phyloP scores from a whole-genome alignment of 2,329 filamentous ascomycete genomes.

The Coniella vitis region DNA sequence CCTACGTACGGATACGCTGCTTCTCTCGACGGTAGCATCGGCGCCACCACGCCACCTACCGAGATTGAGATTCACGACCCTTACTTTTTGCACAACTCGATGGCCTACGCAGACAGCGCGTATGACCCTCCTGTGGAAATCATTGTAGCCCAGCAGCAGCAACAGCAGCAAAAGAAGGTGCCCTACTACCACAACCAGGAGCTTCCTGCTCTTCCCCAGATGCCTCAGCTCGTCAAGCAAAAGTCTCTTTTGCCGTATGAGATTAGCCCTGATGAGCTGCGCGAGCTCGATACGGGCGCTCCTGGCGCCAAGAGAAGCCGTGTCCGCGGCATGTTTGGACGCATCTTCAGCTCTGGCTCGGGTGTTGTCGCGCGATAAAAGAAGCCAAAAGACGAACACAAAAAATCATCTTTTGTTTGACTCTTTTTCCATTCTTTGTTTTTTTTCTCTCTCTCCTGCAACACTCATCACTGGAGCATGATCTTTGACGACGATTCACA shows the following conservation, averaged over 20 bases:
- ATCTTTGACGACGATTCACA: too few relatives aligned
- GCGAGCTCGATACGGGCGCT: constrained; percentile 39
- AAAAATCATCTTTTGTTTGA: too few relatives aligned
- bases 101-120: constrained; percentile 27
- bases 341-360: constrained; percentile 40
- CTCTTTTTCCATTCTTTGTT: too few relatives aligned
- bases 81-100: constrained; percentile 29
- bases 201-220: constrained; percentile 17
- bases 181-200: constrained; percentile 21
- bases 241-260: constrained; percentile 44
- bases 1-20: constrained; percentile 34
- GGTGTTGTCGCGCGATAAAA: constrained; percentile 30
- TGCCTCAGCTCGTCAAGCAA: constrained; percentile 18
- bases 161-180: constrained; percentile 27
- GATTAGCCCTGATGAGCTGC: constrained; percentile 46
- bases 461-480: too few relatives aligned
- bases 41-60: constrained; percentile 45
- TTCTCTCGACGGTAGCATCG: constrained; percentile 24
- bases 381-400: too few relatives aligned
- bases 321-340: constrained; percentile 45
- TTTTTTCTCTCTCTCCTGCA: too few relatives aligned
- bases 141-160: constrained; percentile 31
- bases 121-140: constrained; percentile 46
- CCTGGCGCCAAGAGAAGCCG: constrained; percentile 37
- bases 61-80: constrained; percentile 34